phyloP scores from a whole-genome alignment of 192 early-diverging fungal species.

The Physocladia obscura region DNA sequence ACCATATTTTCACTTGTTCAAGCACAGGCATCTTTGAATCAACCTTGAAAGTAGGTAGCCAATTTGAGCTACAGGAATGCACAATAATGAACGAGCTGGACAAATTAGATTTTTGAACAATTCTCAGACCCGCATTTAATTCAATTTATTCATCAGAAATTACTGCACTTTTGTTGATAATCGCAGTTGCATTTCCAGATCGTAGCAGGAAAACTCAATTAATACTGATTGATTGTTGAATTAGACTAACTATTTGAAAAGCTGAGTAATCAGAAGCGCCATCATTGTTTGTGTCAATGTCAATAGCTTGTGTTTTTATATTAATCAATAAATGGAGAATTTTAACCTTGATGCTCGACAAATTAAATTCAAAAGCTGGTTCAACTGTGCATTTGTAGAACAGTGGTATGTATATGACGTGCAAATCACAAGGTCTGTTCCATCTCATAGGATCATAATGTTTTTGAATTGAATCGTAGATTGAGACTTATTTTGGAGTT shows the following conservation, averaged over 20 bases:
- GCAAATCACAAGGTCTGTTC: background rate
- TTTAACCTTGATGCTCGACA: conserved; percentile 27
- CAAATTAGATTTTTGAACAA: conserved; percentile 39
- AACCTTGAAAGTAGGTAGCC: too few relatives aligned
- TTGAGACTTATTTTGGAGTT: too few relatives aligned
- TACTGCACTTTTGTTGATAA: conserved; percentile 29
- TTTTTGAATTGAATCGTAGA: conserved; percentile 34
- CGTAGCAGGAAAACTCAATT: conserved; percentile 29
- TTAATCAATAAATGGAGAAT: background rate
- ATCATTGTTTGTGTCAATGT: conserved; percentile 37
- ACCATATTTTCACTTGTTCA: too few relatives aligned
- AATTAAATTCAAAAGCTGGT: conserved; percentile 18
- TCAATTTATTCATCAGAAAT: conserved; percentile 11
- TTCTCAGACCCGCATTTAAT: conserved; percentile 32
- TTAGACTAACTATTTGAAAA: conserved; percentile 26
- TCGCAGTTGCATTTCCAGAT: conserved; percentile 14
- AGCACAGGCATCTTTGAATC: too few relatives aligned
- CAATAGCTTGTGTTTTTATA: conserved; percentile 21
- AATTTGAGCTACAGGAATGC: too few relatives aligned
- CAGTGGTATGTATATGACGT: conserved; percentile 13
- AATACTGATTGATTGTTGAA: conserved; percentile 25
- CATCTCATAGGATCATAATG: conserved; percentile 31
- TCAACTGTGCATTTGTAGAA: conserved; percentile 29
- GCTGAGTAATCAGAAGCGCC: conserved; percentile 34
- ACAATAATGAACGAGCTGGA: too few relatives aligned